Evolutionary conservation across 192 early-diverging fungal genomes (phyloP), one percentile per base, ranked within the genome.

Genomic region (Funneliformis mosseae): DNA sequence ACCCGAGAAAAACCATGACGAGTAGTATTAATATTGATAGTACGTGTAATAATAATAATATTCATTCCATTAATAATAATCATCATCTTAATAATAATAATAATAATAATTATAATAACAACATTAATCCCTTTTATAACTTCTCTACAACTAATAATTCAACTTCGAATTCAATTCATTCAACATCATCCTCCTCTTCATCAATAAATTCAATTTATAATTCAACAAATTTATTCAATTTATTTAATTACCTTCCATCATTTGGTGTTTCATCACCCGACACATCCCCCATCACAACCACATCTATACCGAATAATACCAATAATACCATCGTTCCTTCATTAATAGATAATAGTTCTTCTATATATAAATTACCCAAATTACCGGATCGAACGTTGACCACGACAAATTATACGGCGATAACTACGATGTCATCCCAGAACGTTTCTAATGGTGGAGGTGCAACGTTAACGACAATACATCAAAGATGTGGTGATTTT

Each of bases 401-500:
- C 9, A 73, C 71, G 14, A 45, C 43, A 23, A 27, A 50, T 48
- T 73, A 73, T 28, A 28, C 23, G 11, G 43, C 43, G 11, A 23
- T 39, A 25, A 5, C 23, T 8, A 48, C 18, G 3, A 73, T 73
- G 71, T 45, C 43, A 25, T n/a, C 50, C 21, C 48, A 50, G 18
- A 21, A 18, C 6, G 16, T 5, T 50, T 16, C 48, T 16, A 50
- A 50, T 55, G 50, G 50, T 21, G 71, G 21, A 8, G 46, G 5
- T 48, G 4, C 43, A 11, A 73, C 45, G 4, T 48, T 73, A 45
- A 50, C 50, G 21, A 21, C 14, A 27, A 7, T 48, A 48, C 42
- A 48, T 46, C 71, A 73, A 73, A 33, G 71, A 41, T 73, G 71
- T 50, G 46, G 45, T 73, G 71, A 73, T 46, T 73, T 73, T 50